A percentile compares a stretch with the other conserved stretches of the same genome.
Conservation (phyloP, 495 filamentous ascomycete genomes). For the Aspergillus ostianus region DNA sequence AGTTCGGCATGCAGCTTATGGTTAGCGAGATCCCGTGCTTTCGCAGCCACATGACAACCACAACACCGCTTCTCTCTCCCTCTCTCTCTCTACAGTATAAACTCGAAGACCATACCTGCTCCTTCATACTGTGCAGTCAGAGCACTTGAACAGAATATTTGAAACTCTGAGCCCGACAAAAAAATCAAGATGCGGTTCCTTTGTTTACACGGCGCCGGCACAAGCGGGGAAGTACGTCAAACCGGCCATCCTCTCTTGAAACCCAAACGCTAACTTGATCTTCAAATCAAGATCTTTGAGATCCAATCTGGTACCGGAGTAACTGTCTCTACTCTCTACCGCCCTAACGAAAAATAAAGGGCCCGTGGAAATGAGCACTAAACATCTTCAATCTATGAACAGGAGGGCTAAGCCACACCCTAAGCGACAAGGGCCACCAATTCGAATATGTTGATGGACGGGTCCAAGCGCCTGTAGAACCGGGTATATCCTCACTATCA, state of each 20-base stretch:
- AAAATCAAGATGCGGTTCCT: slow-evolving; percentile 35
- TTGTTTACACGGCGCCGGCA: slow-evolving; percentile 40
- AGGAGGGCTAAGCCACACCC: slow-evolving; percentile 33
- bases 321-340: not conserved
- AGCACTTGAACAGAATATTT: no score
- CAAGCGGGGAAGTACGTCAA: slow-evolving; percentile 33
- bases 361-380: not conserved
- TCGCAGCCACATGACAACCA: not conserved
- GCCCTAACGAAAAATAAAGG: no score
- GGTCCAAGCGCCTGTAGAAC: slow-evolving; percentile 25
- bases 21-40: not conserved
- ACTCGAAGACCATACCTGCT: not conserved
- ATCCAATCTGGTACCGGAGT: slow-evolving; percentile 32
- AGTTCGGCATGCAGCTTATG: not conserved
- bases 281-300: slow-evolving; percentile 34
- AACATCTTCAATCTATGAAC: slow-evolving; percentile 12
- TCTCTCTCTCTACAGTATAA: not conserved
- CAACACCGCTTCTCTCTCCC: not conserved
- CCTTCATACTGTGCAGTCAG: not conserved
- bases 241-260: not conserved
- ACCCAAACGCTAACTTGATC: slow-evolving; percentile 9
- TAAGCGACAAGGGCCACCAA: slow-evolving; percentile 32
- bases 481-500: slow-evolving; percentile 22
- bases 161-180: not conserved
- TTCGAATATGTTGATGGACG: slow-evolving; percentile 38